phyloP scores from a whole-genome alignment of 2,329 filamentous ascomycete species.

The Aureobasidium sp. region DNA sequence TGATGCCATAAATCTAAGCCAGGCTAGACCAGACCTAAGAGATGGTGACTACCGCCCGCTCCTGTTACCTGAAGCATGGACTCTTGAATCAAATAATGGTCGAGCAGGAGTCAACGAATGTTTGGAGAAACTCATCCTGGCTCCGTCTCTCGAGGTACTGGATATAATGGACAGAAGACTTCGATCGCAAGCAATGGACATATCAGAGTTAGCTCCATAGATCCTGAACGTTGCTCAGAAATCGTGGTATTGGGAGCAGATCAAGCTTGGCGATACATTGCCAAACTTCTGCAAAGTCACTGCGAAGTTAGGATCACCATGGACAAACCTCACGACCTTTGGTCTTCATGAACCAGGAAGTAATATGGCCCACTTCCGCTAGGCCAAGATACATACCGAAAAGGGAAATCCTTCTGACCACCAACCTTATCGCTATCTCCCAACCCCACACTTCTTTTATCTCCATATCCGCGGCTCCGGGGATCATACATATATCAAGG shows the following conservation, averaged over 20 bases:
- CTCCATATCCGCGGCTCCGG: background rate
- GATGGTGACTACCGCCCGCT: background rate
- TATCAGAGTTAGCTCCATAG: background rate
- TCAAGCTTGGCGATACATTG: too few relatives aligned
- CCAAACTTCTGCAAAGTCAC: too few relatives aligned
- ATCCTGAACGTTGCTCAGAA: too few relatives aligned
- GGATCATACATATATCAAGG: conserved; percentile 2
- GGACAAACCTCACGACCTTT: too few relatives aligned
- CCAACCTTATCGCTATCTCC: conserved; percentile 8
- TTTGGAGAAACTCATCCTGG: background rate
- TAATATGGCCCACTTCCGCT: background rate
- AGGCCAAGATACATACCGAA: conserved; percentile 5
- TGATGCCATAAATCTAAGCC: background rate
- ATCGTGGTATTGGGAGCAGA: too few relatives aligned
- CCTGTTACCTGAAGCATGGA: background rate
- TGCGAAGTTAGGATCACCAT: too few relatives aligned
- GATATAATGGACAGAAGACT: background rate
- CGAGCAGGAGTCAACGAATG: background rate
- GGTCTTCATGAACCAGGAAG: background rate
- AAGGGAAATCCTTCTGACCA: background rate
- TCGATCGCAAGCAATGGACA: background rate
- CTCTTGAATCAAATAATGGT: background rate
- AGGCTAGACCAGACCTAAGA: background rate
- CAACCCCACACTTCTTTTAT: background rate
- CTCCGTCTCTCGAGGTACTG: background rate